Base-by-base conservation (phyloP, 192 early-diverging fungal genomes). In the Coemansia sp. region DNA sequence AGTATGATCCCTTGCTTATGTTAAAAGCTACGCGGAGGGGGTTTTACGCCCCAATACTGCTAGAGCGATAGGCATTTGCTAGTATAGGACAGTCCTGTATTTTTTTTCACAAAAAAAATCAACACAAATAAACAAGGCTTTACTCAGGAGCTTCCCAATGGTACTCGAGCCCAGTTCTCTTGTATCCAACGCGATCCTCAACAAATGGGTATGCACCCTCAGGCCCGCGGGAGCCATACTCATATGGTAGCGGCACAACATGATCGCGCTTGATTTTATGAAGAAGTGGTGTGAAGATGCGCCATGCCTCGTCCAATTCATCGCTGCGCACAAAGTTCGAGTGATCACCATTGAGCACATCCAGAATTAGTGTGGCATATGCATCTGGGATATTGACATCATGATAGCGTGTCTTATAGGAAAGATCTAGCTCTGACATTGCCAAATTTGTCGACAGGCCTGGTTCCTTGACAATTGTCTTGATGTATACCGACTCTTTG, bases 251-350 rank as follows among this genome's bases (percentile, higher is more conserved):
- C 3, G 92, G 87, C 62, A 75, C 58, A 52, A 87, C 76, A 58
- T 80, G 73, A 24, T 81, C 77, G 16, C 54, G 47, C 60, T 94
- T 91, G 68, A 96, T 92, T 63, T 88, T 68, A 82, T 96, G 94
- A 52, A 98, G 78, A 28, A 96, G 75, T 3, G 96, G 96, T 0
- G 96, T 98, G 65, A 98, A 96, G 44, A 98, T 94, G 67, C 90
- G 89, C 96, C 96, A 98, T 0, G 96, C 93, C 44, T 88, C 92
- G 55, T 94, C 94, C 19, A 98, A 77, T 79, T 94, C 93, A 69
- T 93, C 91, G 62, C 87, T 83, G 48, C 90, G 84, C 31, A 96
- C 92, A 88, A 98, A 95, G 85, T 96, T 94, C 54, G 88, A 88
- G 65, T 96, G 92, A 65, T 96, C 95, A 22, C 92, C 93, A 41